Percentiles rank a stretch among this genome's conserved stretches.
Evolutionary conservation across 345 rosid species (phyloP).

Genomic region (Bruguiera parviflora): DNA sequence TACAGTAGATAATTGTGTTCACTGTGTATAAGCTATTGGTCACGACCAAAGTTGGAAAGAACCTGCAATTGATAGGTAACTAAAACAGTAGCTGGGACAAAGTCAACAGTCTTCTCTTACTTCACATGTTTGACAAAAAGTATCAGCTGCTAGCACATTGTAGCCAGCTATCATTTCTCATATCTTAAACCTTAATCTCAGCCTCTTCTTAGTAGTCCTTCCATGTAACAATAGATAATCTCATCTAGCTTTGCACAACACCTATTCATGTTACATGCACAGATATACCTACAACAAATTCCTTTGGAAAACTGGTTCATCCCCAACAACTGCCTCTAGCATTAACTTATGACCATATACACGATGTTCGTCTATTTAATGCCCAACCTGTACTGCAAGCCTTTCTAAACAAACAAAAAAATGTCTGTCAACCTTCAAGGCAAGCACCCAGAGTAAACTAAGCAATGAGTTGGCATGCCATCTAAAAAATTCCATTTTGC

Average conservation of each 20-base stretch:
- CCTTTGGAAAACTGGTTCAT: not conserved
- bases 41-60: not conserved
- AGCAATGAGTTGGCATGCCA: not conserved
- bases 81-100: not conserved
- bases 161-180: not conserved
- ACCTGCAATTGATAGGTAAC: not conserved
- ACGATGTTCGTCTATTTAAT: not conserved
- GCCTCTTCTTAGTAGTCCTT: not conserved
- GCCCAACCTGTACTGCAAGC: not conserved
- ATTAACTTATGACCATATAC: not conserved
- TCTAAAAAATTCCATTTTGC: not conserved
- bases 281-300: not conserved
- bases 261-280: not conserved
- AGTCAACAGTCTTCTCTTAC: not conserved
- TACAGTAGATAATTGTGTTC: not conserved
- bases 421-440: not conserved
- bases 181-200: not conserved
- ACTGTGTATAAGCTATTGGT: not conserved
- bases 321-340: not conserved
- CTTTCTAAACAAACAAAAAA: not conserved
- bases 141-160: not conserved
- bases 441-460: not conserved
- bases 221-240: not conserved
- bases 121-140: not conserved
- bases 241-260: not conserved